Conservation (phyloP, 371 early-diverging fungal genomes). For the Entomophthora muscae region DNA sequence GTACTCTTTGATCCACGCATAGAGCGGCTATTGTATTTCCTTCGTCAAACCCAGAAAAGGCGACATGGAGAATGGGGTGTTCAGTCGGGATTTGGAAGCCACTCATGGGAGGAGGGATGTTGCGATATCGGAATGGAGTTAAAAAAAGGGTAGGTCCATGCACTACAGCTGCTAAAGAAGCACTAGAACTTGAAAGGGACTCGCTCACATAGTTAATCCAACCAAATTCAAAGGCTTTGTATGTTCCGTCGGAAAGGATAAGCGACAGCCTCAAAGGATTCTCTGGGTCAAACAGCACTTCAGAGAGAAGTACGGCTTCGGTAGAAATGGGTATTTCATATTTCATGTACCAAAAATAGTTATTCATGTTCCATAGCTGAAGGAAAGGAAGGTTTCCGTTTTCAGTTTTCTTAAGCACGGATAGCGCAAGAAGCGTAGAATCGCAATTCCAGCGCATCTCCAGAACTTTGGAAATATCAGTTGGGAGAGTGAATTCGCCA, state of each 20-base stretch:
- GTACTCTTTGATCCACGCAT: not conserved
- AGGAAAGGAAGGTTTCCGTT: conserved; percentile 18
- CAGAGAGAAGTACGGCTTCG: not conserved
- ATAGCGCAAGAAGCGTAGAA: conserved; percentile 66
- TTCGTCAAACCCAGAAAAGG: conserved; percentile 34
- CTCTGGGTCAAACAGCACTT: not conserved
- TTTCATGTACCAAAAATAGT: conserved; percentile 63
- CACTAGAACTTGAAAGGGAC: conserved; percentile 32
- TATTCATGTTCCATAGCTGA: conserved; percentile 81
- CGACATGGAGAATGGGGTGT: conserved; percentile 30
- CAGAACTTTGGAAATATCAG: conserved; percentile 17
- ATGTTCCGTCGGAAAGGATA: conserved; percentile 21
- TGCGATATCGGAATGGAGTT: conserved; percentile 72
- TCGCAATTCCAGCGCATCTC: conserved; percentile 70
- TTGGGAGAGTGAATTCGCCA: conserved; percentile 75
- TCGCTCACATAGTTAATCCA: conserved; percentile 18
- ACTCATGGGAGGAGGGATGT: conserved; percentile 92
- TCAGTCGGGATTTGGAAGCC: conserved; percentile 22
- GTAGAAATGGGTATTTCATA: conserved; percentile 4
- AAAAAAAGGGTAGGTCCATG: conserved; percentile 50
- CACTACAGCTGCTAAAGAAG: conserved; percentile 54
- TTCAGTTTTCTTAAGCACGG: conserved; percentile 16
- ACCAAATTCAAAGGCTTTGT: conserved; percentile 27
- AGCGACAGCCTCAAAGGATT: not conserved
- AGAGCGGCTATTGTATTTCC: conserved; percentile 56